phyloP scores from a whole-genome alignment of 148 eudicot genomes.

The Arbutus unedo region DNA sequence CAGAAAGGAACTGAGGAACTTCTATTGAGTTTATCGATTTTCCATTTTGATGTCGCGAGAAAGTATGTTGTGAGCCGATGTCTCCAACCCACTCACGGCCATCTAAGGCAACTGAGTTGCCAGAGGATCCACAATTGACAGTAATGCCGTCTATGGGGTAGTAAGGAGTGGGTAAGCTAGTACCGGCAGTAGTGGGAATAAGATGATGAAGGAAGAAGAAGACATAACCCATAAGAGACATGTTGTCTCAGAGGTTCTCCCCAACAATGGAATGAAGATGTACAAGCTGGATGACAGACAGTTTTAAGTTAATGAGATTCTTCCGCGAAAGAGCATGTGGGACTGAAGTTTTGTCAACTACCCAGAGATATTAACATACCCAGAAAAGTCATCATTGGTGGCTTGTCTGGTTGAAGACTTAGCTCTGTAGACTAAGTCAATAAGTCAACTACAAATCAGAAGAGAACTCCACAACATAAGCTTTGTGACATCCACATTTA shows the following conservation, averaged over 20 bases:
- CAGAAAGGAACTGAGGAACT: neutral
- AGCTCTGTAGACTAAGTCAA: neutral
- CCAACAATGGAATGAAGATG: neutral
- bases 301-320: neutral
- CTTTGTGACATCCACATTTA: no score
- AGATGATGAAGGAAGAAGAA: conserved; percentile 7
- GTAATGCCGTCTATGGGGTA: conserved; percentile 14
- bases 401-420: neutral
- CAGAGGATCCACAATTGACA: conserved; percentile 23
- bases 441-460: neutral
- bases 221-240: neutral
- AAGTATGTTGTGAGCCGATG: neutral
- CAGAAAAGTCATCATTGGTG: neutral
- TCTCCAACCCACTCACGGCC: conserved; percentile 25
- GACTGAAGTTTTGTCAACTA: neutral
- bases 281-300: no score
- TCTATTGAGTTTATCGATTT: neutral
- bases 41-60: neutral
- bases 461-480: neutral
- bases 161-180: neutral
- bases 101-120: conserved; percentile 9
- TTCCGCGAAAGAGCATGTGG: neutral
- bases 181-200: neutral
- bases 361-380: neutral
- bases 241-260: neutral